These are phyloP conservation scores for Leccinum imitatum DNA, from an alignment of 768 basidiomycete genomes.

Conservation along the genomic window DNA sequence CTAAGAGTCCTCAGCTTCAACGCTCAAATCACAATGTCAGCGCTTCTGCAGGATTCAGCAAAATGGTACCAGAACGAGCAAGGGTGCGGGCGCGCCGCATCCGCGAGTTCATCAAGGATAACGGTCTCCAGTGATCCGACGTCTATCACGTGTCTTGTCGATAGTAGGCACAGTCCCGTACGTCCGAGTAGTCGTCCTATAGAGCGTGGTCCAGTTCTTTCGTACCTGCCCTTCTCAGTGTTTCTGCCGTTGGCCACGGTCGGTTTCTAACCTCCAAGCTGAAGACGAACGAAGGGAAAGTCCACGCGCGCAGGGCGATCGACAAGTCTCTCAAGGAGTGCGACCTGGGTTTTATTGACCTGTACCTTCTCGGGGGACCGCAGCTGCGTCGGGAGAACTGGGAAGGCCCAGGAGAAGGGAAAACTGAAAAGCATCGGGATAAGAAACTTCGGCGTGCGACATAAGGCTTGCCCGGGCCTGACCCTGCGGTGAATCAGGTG, in stretches of 20 bases:
- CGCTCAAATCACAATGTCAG: neutral
- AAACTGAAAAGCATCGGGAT: constrained; percentile 4
- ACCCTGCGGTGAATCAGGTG: constrained; percentile 65
- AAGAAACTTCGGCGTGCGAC: constrained; percentile 24
- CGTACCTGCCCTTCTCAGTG: no score
- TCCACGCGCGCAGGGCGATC: constrained; percentile 52
- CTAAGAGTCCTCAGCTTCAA: no score
- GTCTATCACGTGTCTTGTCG: constrained; percentile 23
- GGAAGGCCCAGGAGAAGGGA: constrained; percentile 2
- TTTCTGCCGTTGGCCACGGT: no score
- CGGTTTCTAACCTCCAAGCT: constrained; percentile 44
- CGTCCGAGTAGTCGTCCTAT: no score
- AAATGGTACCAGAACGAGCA: constrained; percentile 48
- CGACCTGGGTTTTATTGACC: constrained; percentile 7
- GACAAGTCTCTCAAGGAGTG: constrained; percentile 50
- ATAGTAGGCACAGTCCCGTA: no score
- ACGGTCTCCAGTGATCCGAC: constrained; percentile 41
- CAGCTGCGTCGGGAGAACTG: constrained; percentile 7
- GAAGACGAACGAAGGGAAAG: constrained; percentile 46
- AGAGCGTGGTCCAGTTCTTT: no score
- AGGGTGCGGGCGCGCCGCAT: constrained; percentile 60
- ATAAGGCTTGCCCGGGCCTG: constrained; percentile 41
- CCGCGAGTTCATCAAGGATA: constrained; percentile 46
- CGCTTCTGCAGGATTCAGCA: constrained; percentile 2
- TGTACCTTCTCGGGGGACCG: constrained; percentile 5